These are phyloP conservation scores for Kappamyces sp. DNA, from an alignment of 192 early-diverging fungal species.

Conservation along the genomic window DNA sequence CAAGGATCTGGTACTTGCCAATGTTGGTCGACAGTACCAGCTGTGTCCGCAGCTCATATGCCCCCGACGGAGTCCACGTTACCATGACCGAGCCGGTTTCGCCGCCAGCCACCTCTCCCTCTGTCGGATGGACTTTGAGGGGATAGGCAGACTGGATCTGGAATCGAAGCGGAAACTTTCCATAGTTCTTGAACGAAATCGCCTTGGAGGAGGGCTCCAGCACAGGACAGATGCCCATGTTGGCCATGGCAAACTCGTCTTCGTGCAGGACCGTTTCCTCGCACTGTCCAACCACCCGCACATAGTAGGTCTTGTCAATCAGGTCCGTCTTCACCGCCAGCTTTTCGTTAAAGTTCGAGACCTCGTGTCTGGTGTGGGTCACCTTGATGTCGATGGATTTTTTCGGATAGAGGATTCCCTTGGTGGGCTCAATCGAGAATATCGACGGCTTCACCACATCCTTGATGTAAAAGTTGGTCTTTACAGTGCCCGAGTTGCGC, in stretches of 20 bases:
- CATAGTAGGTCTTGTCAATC: conserved; percentile 44
- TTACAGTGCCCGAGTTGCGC: conserved; percentile 49
- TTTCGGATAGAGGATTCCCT: conserved; percentile 43
- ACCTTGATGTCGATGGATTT: conserved; percentile 34
- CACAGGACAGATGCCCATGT: conserved; percentile 56
- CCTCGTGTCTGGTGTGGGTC: conserved; percentile 44
- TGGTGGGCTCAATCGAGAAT: conserved; percentile 42
- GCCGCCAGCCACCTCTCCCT: conserved; percentile 39
- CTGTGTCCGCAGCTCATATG: conserved; percentile 55
- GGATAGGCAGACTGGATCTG: conserved; percentile 46
- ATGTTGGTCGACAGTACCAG: conserved; percentile 52
- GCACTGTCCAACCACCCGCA: conserved; percentile 48
- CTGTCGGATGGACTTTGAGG: conserved; percentile 41
- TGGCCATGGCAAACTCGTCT: conserved; percentile 52
- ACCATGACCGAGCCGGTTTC: conserved; percentile 32
- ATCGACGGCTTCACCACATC: conserved; percentile 44
- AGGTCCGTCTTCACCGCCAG: conserved; percentile 49
- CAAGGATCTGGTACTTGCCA: conserved; percentile 47
- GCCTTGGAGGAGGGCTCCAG: conserved; percentile 43
- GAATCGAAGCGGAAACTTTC: conserved; percentile 45
- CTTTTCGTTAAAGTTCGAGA: conserved; percentile 42
- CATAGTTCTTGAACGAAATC: conserved; percentile 49
- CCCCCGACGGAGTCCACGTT: conserved; percentile 54
- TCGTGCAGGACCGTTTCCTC: conserved; percentile 53
- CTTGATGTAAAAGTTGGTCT: conserved; percentile 43